phyloP scores from a whole-genome alignment of 2,329 filamentous ascomycete genomes.

The Aspergillus versicolor region DNA sequence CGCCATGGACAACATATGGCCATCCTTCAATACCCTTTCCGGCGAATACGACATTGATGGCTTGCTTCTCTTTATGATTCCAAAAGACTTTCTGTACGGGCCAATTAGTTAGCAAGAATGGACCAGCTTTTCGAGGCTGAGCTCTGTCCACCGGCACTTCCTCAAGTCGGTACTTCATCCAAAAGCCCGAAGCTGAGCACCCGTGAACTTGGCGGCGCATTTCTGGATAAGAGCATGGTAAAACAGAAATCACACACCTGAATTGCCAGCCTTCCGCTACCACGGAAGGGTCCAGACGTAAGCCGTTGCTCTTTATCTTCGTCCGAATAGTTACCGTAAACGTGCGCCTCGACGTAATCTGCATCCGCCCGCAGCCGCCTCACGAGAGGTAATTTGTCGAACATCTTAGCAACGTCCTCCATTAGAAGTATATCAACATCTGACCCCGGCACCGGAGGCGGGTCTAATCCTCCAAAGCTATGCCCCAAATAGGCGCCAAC shows the following conservation, averaged over 20 bases:
- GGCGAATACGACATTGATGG: slow-evolving; percentile 66
- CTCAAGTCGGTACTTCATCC: not conserved
- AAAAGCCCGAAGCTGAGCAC: not conserved
- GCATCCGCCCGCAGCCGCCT: slow-evolving; percentile 38
- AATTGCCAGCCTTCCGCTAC: slow-evolving; percentile 40
- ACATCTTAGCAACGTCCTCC: slow-evolving; percentile 7
- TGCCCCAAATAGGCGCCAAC: slow-evolving; percentile 29
- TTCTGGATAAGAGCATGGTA: not conserved
- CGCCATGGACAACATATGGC: slow-evolving; percentile 71
- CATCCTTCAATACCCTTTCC: slow-evolving; percentile 66
- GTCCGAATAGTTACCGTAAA: slow-evolving; percentile 37
- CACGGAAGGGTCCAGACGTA: slow-evolving; percentile 41
- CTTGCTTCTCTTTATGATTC: slow-evolving; percentile 57
- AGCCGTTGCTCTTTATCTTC: slow-evolving; percentile 35
- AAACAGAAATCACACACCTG: slow-evolving; percentile 34
- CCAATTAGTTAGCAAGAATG: slow-evolving; percentile 18
- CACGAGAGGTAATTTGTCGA: slow-evolving; percentile 40
- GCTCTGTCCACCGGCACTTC: not conserved
- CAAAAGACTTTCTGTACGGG: slow-evolving; percentile 61
- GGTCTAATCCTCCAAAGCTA: not conserved
- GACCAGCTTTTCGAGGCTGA: not conserved
- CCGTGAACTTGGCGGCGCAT: not conserved
- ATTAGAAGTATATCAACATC: slow-evolving; percentile 27
- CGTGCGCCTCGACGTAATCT: slow-evolving; percentile 40
- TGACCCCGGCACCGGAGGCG: slow-evolving; percentile 24